phyloP scores from a whole-genome alignment of 2,329 filamentous ascomycete genomes.

The Hymenoscyphus albidus region DNA sequence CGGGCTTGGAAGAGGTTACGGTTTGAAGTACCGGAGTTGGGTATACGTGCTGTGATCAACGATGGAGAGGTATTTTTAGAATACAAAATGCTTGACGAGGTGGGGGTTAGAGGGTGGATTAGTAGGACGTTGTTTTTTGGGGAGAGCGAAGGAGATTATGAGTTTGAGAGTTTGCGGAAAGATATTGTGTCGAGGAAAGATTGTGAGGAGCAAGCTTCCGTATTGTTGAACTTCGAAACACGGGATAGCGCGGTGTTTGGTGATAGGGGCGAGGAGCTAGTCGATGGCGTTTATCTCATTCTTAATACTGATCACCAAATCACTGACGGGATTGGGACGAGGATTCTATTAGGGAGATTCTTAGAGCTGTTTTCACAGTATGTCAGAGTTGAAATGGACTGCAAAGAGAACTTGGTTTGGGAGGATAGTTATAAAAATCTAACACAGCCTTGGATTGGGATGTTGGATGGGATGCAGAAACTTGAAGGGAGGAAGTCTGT shows the following conservation, averaged over 20 bases:
- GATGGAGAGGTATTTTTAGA: conserved; percentile 17
- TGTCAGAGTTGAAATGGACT: neutral
- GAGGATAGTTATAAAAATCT: conserved; percentile 18
- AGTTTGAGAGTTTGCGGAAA: conserved; percentile 15
- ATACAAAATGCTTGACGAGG: conserved; percentile 9
- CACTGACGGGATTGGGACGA: conserved; percentile 26
- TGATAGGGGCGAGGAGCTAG: neutral
- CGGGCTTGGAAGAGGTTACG: conserved; percentile 18
- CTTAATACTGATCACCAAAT: conserved; percentile 24
- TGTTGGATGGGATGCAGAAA: conserved; percentile 19
- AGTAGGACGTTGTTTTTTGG: conserved; percentile 11
- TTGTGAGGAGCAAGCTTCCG: conserved; percentile 12
- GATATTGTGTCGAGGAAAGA: conserved; percentile 12
- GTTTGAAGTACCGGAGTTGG: conserved; percentile 21
- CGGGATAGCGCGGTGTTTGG: neutral
- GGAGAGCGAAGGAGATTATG: neutral
- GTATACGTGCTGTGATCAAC: neutral
- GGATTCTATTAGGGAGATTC: conserved; percentile 24
- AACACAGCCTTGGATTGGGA: conserved; percentile 22
- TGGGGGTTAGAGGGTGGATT: conserved; percentile 13
- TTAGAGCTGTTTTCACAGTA: conserved; percentile 15
- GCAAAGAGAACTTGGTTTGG: conserved; percentile 14
- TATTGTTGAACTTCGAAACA: conserved; percentile 11
- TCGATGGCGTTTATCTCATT: conserved; percentile 15
- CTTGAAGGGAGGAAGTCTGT: conserved; percentile 16